Evolutionary conservation across 2,329 filamentous ascomycete species (phyloP), one percentile per base, ranked within the genome.

Genomic region (Claviceps monticola): DNA sequence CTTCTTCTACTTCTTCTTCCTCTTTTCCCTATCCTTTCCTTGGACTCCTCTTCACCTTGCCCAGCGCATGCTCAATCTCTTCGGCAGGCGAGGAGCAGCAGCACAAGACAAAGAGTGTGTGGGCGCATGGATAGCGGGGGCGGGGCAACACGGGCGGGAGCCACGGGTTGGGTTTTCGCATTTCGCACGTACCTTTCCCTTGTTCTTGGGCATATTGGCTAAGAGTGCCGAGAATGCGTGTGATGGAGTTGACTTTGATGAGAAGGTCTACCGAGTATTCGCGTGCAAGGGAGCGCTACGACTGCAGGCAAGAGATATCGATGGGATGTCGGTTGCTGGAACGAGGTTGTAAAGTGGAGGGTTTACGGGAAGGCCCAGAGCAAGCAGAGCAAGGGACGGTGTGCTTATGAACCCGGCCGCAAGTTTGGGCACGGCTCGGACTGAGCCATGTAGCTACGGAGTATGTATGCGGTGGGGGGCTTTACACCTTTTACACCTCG

Each of bases 131-230:
- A 48, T 47, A 55, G 61, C 59, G 63, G 62, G 61, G 62, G 61
- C 58, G 60, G 62, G 62, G 61, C 58, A 60, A 50, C 7, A 34
- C 39, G 41, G 44, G 42, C 19, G 26, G 49, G 16, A 26, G 13
- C 26, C 47, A 42, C 16, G 19, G 41, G 13, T 36, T 38, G 23
- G 38, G 14, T 16, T 36, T 43, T 21, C 34, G 17, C 21, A 14
- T 23, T 14, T 8, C 47, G 78, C 14, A 51, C 79, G 68, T 77
- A 95, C 89, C 76, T 95, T 96, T 90, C 90, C 90, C 84, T 96
- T 96, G 72, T 96, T 96, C 88, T 96, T 96, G 66, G 90, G 90
- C 90, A 96, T 96, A 56, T 72, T 83, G 16, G 11, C 41, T 43
- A 21, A 7, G 14, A 23, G 13, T 14, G 41, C 13, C 2, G 41